phyloP scores from a whole-genome alignment of 2,329 filamentous ascomycete species.

The Sarocladiaceae sp. region DNA sequence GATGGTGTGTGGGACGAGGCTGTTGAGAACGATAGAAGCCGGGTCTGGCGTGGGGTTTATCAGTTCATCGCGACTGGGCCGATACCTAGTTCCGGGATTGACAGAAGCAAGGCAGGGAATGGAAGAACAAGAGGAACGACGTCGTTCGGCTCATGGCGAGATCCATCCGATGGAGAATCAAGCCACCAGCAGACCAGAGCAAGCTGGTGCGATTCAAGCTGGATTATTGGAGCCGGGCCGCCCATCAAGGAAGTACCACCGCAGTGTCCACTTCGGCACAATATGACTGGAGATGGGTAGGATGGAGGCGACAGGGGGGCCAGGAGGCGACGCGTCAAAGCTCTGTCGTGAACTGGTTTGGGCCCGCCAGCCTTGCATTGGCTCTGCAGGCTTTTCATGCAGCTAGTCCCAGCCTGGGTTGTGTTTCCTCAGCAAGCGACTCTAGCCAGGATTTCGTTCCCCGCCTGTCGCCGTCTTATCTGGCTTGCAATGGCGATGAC shows the following conservation, averaged over 20 bases:
- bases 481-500: too few relatives aligned
- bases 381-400: slow-evolving; percentile 6
- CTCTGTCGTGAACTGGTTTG: slow-evolving; percentile 6
- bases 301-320: slow-evolving; percentile 1
- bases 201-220: slow-evolving; percentile 3
- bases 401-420: slow-evolving; percentile 1
- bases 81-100: background rate
- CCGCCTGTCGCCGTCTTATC: too few relatives aligned
- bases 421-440: slow-evolving; percentile 1
- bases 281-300: background rate
- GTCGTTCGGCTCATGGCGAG: slow-evolving; percentile 7
- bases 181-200: too few relatives aligned
- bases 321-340: slow-evolving; percentile 5
- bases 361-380: slow-evolving; percentile 9
- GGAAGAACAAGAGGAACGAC: background rate
- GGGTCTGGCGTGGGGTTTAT: slow-evolving; percentile 5
- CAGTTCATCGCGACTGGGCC: slow-evolving; percentile 6
- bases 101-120: slow-evolving; percentile 3
- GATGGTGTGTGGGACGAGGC: background rate
- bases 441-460: slow-evolving; percentile 7
- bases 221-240: slow-evolving; percentile 1
- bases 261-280: too few relatives aligned
- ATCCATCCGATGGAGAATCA: slow-evolving; percentile 5
- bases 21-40: background rate
- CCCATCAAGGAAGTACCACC: slow-evolving; percentile 3